Evolutionary conservation across 1,139 yeast species (phyloP), one percentile per base, ranked within the genome.

Genomic region (Pneumocystis oryctolagi): DNA sequence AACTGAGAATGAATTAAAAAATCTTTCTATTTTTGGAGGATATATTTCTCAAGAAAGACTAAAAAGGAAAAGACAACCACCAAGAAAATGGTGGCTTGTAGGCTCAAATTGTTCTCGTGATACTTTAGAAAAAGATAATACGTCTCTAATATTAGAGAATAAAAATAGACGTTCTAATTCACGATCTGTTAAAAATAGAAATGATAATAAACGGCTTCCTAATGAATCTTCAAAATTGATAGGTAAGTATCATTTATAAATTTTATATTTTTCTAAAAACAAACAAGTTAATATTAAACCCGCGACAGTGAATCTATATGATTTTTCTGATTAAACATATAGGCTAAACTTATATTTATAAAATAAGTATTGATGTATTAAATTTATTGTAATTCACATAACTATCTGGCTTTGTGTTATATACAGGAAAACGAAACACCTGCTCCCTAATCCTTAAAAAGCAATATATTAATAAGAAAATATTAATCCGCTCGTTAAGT

Each of bases 11-110:
- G 55, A 47, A 25, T 47, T 47, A 12, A 47, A 47, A 25, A 47
- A 47, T 25, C 55, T 47, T 47, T 47, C 55, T 47, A 47, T 47
- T 25, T 47, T 47, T 47, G 55, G 55, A n/a, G 55, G 55, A 25
- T 47, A 47, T 47, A 47, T 47, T 47, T 47, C 55, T 47, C 28
- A 47, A 47, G 55, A 47, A 20, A 47, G 25, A 28, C 8, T 47
- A 9, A 47, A 47, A 28, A 47, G 55, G 8, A 47, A 25, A n/a
- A 47, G 55, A 14, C 55, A n/a, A 12, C 55, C 55, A 14, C 55
- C 55, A 20, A 9, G 55, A 47, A 47, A 47, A 47, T 47, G 55
- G 55, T 47, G 55, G 55, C 55, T 47, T 47, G 55, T 47, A 47
- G 25, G 55, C 5, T 47, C 55, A 25, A 47, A 47, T 47, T 12